Evolutionary conservation across 73 alveolate species (phyloP), one percentile per base, ranked within the genome.

Genomic region (Paramecium biaurelia): DNA sequence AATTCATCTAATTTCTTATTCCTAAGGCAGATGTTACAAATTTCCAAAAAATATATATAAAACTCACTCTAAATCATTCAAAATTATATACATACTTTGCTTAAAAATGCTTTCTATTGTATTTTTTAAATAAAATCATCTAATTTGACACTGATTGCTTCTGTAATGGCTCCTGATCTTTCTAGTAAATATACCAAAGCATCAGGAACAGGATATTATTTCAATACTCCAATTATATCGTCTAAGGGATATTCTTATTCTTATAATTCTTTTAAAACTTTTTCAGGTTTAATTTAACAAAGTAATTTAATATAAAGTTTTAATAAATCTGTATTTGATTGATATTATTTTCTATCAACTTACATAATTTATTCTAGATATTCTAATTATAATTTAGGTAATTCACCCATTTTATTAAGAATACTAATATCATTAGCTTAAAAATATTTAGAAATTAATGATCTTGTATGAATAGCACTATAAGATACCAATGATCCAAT

Each of bases 191-290:
- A 79, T 10, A 47, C 90, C 56, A 79, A 79, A 30, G 90, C 76
- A 43, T 79, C 90, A 41, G 43, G 43, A 20, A 79, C 49, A 10
- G 45, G 45, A 79, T 79, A 42, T 42, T 38, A 30, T 79, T 45
- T 79, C 3, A 32, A 79, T 9, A 79, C 56, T 9, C 21, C 7
- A 18, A 79, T 79, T 7, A 79, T 47, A 41, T 42, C 76, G 43
- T 79, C 90, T 79, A 79, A 18, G 8, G 90, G 90, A 79, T 79
- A 79, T 79, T 79, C 45, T 41, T 79, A n/a, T 21, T 79, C 37
- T 79, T 79, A 21, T 1, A 79, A 35, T 79, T 79, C 74, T 23
- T 79, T 24, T 79, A 79, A 20, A 23, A 79, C 90, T 35, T 74
- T 38, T n/a, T 67, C 68, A 18, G 90, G 90, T 45, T 79, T 79